Percentiles rank a stretch among this genome's conserved stretches.
Conservation (phyloP, 257 asterid genomes). For the Fraxinus americana region DNA sequence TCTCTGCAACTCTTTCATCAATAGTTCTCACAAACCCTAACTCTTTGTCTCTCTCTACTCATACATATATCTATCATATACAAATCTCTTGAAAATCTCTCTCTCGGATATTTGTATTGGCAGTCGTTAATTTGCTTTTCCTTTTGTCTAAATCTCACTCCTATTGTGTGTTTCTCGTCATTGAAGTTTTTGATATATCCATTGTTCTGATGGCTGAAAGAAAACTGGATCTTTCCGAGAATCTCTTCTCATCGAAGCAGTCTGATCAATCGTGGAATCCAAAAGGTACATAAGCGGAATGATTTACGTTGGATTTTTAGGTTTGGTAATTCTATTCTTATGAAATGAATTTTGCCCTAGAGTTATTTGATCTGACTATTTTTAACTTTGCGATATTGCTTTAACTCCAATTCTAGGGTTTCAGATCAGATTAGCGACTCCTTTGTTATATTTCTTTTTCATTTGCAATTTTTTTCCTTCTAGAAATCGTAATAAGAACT, state of each 20-base stretch:
- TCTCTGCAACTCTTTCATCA: slow-evolving; percentile 25
- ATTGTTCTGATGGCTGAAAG: slow-evolving; percentile 63
- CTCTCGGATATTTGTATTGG: slow-evolving; percentile 23
- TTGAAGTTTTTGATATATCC: slow-evolving; percentile 25
- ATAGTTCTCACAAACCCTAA: slow-evolving; percentile 55
- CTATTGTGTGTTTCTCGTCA: neutral
- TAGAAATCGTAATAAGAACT: neutral
- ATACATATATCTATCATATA: slow-evolving; percentile 20
- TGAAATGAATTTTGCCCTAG: slow-evolving; percentile 25
- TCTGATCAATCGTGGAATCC: slow-evolving; percentile 80
- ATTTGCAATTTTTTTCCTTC: neutral
- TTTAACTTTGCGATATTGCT: slow-evolving; percentile 16
- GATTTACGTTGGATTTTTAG: neutral
- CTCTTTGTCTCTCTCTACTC: slow-evolving; percentile 23
- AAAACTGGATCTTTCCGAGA: slow-evolving; percentile 78
- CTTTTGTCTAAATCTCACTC: slow-evolving; percentile 24
- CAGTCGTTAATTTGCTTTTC: slow-evolving; percentile 26
- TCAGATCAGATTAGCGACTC: slow-evolving; percentile 41
- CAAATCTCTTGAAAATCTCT: slow-evolving; percentile 10
- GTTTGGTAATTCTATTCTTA: slow-evolving; percentile 22
- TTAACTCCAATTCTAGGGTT: slow-evolving; percentile 44
- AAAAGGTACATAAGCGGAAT: slow-evolving; percentile 49
- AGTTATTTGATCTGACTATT: slow-evolving; percentile 45
- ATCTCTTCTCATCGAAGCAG: slow-evolving; percentile 61
- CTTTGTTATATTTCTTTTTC: neutral